Evolutionary conservation across 305 asterid genomes (phyloP), one percentile per base, ranked within the genome.

Genomic region (Fraxinus dipetala): DNA sequence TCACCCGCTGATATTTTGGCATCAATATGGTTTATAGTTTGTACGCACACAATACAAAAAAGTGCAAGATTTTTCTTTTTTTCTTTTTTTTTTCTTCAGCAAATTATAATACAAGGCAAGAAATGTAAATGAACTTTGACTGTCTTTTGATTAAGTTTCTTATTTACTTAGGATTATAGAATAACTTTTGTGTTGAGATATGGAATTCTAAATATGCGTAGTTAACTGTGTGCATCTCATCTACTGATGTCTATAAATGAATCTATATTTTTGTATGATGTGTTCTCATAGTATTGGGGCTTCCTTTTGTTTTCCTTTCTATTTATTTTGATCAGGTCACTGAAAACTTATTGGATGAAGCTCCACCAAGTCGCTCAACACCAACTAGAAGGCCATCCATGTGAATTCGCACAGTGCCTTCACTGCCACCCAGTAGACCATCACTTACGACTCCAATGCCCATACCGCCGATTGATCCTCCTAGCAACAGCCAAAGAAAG

Each of bases 381-480:
- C 92, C 98, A 72, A 89, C 98, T 48, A 98, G 98, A 85, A 89
- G 97, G 82, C 82, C 93, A 24, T 87, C 95, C 32, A 83, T 90
- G 87, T 91, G 97, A 63, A 89, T 75, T 81, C 88, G 91, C 43
- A 86, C 90, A 34, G 73, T 80, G 3, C 91, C 94, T n/a, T 79
- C 92, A 35, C 79, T 88, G 79, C 95, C 96, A 85, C 87, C 93
- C 75, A 86, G 89, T 84, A 90, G 89, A 80, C 85, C 91, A 38
- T 83, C 91, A 3, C 78, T 86, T 79, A 93, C 86, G 85, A 86
- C 94, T 78, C 89, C 92, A 56, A 80, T 78, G 48, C 90, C 95
- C 74, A 85, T 92, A 72, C 93, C 98, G 38, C 92, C 92, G 18
- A 88, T 91, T 85, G 95, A 93, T 86, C 98, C 92, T 79, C 93